Evolutionary conservation across 768 basidiomycete genomes (phyloP).

Genomic region (Xanthoconium stramineum): DNA sequence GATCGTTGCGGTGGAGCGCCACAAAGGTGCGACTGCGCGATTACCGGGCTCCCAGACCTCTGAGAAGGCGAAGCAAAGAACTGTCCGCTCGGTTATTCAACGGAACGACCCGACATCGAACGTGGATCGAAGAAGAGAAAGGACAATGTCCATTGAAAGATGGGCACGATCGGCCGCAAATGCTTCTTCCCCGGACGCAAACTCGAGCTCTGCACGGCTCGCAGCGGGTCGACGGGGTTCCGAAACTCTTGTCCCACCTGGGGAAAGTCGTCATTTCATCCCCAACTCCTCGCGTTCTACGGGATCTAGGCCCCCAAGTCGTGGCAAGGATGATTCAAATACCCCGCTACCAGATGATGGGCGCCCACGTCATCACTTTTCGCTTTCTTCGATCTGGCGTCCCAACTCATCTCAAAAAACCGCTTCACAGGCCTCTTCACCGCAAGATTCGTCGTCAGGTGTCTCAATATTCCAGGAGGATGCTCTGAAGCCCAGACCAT

Average conservation of each 20-base stretch:
- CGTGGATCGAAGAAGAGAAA: slow-evolving; percentile 25
- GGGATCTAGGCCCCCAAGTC: slow-evolving; percentile 26
- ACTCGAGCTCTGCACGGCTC: slow-evolving; percentile 10
- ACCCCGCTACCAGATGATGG: slow-evolving; percentile 23
- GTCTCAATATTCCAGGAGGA: slow-evolving; percentile 28
- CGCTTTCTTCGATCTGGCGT: slow-evolving; percentile 30
- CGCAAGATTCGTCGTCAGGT: slow-evolving; percentile 32
- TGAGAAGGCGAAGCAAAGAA: slow-evolving; percentile 30
- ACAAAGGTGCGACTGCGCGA: slow-evolving; percentile 23
- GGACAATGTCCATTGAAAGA: slow-evolving; percentile 27
- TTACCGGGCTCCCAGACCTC: slow-evolving; percentile 11
- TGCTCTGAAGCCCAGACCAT: slow-evolving; percentile 12
- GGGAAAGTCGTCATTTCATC: slow-evolving; percentile 10
- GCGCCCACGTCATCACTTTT: slow-evolving; percentile 29
- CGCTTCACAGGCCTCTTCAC: slow-evolving; percentile 28
- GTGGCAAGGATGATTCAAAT: slow-evolving; percentile 18
- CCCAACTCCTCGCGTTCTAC: slow-evolving; percentile 17
- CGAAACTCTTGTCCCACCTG: slow-evolving; percentile 26
- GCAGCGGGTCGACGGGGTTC: slow-evolving; percentile 27
- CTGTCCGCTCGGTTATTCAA: slow-evolving; percentile 14
- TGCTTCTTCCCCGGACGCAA: slow-evolving; percentile 17
- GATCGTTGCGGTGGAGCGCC: slow-evolving; percentile 17
- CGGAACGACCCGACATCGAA: slow-evolving; percentile 23
- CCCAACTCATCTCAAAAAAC: slow-evolving; percentile 20
- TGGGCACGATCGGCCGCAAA: slow-evolving; percentile 31